Evolutionary conservation across 228 moss, liverwort and hornwort genomes (phyloP), one percentile per base, ranked within the genome.

Genomic region (Sphagnum magellanicum): DNA sequence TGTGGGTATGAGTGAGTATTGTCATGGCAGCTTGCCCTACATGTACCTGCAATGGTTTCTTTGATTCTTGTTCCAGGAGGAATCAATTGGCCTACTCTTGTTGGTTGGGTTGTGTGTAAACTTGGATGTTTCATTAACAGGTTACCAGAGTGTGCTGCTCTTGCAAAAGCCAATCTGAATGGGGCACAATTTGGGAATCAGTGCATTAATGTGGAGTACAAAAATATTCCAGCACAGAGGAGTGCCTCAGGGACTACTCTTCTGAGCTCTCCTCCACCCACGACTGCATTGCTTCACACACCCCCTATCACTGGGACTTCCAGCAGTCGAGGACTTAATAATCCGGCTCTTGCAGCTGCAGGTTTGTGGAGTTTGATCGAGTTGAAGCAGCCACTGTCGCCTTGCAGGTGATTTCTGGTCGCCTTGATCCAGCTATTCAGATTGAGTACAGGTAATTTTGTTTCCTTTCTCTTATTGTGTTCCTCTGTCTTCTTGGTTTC

Each of bases 351-450:
- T 61, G 87, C 85, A 74, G 87, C 87, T 70, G 98, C 73, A 85
- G 98, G 72, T 98, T 98, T 86, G 94, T 98, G 68, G 98, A 98
- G 74, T 98, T 98, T 77, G 98, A 98, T 73, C 85, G 87, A 58
- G 98, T 98, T 52, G 98, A 98, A 70, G 98, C 98, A 60, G 98
- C 98, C 47, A 90, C 98, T 14, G 83, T 83, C 66, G 93, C 98
- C 60, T 81, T 98, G 55, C 81, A 90, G 61, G 81, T 78, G 81
- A 92, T 98, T 78, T 83, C 89, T 67, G 98, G 98, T 52, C 88
- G 87, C 67, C 85, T 98, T 66, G 98, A 98, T 77, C 82, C 94
- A 53, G 90, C 90, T 71, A 92, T 98, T 64, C 98, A 98, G 81
- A 94, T 98, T 70, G 98, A 98, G 78, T 98, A 90, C 86, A 98